phyloP scores from a whole-genome alignment of 352 stramenopile species.

The Phytophthora podocarpi region DNA sequence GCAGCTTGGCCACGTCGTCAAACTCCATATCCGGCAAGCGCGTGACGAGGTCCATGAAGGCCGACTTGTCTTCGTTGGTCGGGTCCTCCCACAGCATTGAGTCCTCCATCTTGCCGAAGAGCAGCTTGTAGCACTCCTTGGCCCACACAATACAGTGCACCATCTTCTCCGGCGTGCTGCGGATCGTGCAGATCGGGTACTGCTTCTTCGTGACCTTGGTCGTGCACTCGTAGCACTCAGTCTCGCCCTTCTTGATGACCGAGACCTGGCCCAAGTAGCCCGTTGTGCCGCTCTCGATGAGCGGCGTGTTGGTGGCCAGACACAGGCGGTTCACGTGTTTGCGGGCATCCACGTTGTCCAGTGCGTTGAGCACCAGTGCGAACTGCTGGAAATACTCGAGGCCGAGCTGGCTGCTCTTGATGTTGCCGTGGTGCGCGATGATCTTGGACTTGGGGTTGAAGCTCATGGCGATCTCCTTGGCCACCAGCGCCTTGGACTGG shows the following conservation, averaged over 20 bases:
- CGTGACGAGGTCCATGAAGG: slow-evolving; percentile 83
- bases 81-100: slow-evolving; percentile 97
- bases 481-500: slow-evolving; percentile 94
- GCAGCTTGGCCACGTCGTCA: slow-evolving; percentile 46
- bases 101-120: slow-evolving; percentile 84
- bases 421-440: slow-evolving; percentile 97
- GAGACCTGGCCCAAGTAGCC: slow-evolving; percentile 98
- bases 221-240: slow-evolving; percentile 99
- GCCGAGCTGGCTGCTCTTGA: slow-evolving; percentile 92
- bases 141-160: slow-evolving; percentile 99
- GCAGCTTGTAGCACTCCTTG: slow-evolving; percentile 90
- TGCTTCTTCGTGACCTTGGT: slow-evolving; percentile 95
- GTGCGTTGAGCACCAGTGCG: slow-evolving; percentile 97
- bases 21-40: slow-evolving; percentile 48
- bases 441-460: slow-evolving; percentile 93
- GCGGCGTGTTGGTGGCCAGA: slow-evolving; percentile 83
- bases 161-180: slow-evolving; percentile 98
- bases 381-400: slow-evolving; percentile 98
- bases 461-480: slow-evolving; percentile 71
- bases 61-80: slow-evolving; percentile 78
- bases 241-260: slow-evolving; percentile 97
- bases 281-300: slow-evolving; percentile 98
- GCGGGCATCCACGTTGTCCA: slow-evolving; percentile 99
- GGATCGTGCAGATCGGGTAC: slow-evolving; percentile 99
- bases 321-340: slow-evolving; percentile 99